Percentiles rank a stretch among this genome's conserved stretches.
Evolutionary conservation across 805 yeast genomes (phyloP).

Genomic region (Starmera quercuum): DNA sequence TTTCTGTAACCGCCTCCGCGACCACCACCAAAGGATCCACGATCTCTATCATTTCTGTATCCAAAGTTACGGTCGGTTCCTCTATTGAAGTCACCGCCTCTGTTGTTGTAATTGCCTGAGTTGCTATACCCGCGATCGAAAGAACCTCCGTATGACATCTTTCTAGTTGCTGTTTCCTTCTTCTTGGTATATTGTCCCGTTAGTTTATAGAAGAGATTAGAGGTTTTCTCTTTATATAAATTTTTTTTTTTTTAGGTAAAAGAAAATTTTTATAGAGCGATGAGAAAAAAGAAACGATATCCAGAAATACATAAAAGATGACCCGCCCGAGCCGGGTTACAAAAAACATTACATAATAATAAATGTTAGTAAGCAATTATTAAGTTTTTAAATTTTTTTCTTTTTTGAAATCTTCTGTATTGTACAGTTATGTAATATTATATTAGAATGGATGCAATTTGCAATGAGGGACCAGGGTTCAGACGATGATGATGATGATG

Average conservation of each 20-base stretch:
- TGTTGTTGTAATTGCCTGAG: conserved; percentile 21
- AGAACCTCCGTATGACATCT: conserved; percentile 24
- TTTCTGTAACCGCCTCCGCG: conserved; percentile 23
- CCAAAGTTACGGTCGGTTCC: conserved; percentile 30
- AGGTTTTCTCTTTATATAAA: background rate
- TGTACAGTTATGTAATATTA: no score
- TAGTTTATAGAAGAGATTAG: background rate
- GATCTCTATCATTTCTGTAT: conserved; percentile 26
- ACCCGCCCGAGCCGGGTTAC: no score
- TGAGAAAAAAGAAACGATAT: background rate
- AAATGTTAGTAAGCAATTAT: no score
- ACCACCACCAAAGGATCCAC: conserved; percentile 32
- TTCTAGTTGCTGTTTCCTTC: background rate
- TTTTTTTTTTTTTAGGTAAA: background rate
- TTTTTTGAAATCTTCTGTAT: no score
- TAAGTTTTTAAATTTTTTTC: no score
- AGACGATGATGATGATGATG: no score
- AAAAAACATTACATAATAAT: no score
- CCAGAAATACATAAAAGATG: background rate
- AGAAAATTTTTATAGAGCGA: background rate
- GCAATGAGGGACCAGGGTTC: no score
- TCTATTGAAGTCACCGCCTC: conserved; percentile 24
- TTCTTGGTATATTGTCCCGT: background rate
- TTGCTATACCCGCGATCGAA: conserved; percentile 26
- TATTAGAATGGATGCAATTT: no score